Evolutionary conservation across 306 rosid species (phyloP).

Genomic region (Medicago arabica): DNA sequence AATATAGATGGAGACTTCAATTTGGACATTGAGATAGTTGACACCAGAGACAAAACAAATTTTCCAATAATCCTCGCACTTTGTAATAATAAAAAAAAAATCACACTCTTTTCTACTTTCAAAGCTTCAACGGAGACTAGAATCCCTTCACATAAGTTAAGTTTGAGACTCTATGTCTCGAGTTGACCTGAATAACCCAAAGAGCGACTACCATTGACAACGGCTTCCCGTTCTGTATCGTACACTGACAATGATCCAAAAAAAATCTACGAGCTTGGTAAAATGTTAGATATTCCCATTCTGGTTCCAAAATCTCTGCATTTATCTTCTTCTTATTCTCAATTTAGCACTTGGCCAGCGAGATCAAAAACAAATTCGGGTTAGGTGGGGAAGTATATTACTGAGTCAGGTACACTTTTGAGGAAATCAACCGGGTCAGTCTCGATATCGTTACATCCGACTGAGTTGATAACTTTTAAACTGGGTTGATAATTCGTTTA

Average conservation of each 20-base stretch:
- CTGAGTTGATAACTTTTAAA: no score
- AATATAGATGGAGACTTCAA: no score
- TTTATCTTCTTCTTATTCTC: conserved; percentile 72
- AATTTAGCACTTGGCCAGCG: conserved; percentile 62
- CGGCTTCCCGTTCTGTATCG: conserved; percentile 80
- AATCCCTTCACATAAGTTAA: conserved; percentile 89
- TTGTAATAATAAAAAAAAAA: no score
- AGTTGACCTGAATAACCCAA: conserved; percentile 84
- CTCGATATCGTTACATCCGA: no score
- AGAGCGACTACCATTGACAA: conserved; percentile 84
- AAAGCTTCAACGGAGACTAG: conserved; percentile 77
- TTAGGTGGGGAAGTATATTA: no score
- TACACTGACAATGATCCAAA: conserved; percentile 96
- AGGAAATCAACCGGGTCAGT: no score
- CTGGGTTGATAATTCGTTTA: no score
- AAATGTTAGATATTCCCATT: conserved; percentile 82
- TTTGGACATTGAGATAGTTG: no score
- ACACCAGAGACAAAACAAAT: no score
- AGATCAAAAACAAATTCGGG: conserved; percentile 96
- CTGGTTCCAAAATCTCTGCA: conserved; percentile 57
- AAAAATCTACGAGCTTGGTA: conserved; percentile 92
- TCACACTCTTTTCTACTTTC: no score
- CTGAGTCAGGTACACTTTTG: no score
- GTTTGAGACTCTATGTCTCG: conserved; percentile 86
- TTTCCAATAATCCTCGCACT: no score